Conservation (phyloP, 2,329 filamentous ascomycete genomes). For the Talaromyces sp. region DNA sequence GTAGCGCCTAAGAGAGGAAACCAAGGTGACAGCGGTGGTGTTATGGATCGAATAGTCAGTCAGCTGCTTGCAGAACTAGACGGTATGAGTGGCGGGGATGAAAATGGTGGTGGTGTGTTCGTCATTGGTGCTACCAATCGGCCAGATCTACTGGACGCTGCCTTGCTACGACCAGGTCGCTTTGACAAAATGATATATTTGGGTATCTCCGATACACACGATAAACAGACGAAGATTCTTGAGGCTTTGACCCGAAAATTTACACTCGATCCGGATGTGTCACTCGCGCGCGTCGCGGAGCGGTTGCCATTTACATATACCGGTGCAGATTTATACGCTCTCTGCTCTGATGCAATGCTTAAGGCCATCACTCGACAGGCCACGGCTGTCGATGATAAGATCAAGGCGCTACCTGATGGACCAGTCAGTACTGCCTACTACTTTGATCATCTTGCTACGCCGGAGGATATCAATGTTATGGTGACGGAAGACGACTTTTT, state of each 20-base stretch:
- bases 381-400: slow-evolving; percentile 75
- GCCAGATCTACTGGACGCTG: slow-evolving; percentile 87
- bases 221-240: slow-evolving; percentile 91
- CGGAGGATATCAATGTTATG: slow-evolving; percentile 79
- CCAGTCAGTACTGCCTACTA: slow-evolving; percentile 84
- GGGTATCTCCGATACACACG: slow-evolving; percentile 92
- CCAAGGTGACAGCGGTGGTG: slow-evolving; percentile 92
- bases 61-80: slow-evolving; percentile 93
- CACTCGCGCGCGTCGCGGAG: slow-evolving; percentile 69
- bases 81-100: slow-evolving; percentile 92
- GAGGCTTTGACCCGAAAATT: slow-evolving; percentile 96
- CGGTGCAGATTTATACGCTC: slow-evolving; percentile 92
- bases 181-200: slow-evolving; percentile 99
- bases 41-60: slow-evolving; percentile 96
- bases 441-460: slow-evolving; percentile 85
- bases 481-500: slow-evolving; percentile 88
- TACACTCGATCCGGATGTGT: slow-evolving; percentile 74
- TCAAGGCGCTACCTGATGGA: slow-evolving; percentile 59
- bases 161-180: slow-evolving; percentile 79
- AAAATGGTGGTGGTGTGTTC: slow-evolving; percentile 77
- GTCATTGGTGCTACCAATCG: slow-evolving; percentile 96
- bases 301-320: slow-evolving; percentile 92
- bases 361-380: slow-evolving; percentile 95
- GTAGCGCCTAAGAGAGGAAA: slow-evolving; percentile 96
- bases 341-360: slow-evolving; percentile 97